These are phyloP conservation scores for Aspergillus ruber DNA, from an alignment of 2,329 filamentous ascomycete genomes.

Conservation along the genomic window DNA sequence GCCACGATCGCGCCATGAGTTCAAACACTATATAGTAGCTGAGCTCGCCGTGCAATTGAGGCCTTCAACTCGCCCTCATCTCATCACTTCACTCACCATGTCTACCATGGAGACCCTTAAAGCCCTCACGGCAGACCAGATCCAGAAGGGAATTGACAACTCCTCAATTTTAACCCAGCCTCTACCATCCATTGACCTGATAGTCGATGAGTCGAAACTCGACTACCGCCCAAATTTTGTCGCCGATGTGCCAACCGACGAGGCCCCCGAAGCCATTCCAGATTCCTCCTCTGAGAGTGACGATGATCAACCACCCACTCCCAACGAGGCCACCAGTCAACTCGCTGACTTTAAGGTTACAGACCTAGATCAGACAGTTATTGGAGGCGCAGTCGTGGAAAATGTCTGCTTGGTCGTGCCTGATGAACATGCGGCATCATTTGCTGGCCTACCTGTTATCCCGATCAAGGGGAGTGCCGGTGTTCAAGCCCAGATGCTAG, in stretches of 20 bases:
- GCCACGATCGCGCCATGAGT: not conserved
- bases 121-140: constrained; percentile 1
- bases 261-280: not conserved
- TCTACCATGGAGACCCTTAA: not conserved
- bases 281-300: not conserved
- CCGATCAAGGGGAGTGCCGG: not conserved
- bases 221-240: not conserved
- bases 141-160: not conserved
- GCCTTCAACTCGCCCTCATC: not conserved
- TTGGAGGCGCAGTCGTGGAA: not conserved
- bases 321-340: not conserved
- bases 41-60: not conserved
- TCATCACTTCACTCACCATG: not conserved
- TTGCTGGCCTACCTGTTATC: not conserved
- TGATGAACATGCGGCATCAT: not conserved
- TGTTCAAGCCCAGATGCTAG: not conserved
- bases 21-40: not conserved
- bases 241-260: not conserved
- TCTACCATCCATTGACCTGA: not conserved
- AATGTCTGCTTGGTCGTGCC: not conserved
- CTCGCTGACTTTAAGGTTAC: not conserved
- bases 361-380: not conserved
- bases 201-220: not conserved
- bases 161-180: not conserved
- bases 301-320: not conserved